Evolutionary conservation across 345 rosid species (phyloP), one percentile per base, ranked within the genome.

Genomic region (Pelargonium nanum): DNA sequence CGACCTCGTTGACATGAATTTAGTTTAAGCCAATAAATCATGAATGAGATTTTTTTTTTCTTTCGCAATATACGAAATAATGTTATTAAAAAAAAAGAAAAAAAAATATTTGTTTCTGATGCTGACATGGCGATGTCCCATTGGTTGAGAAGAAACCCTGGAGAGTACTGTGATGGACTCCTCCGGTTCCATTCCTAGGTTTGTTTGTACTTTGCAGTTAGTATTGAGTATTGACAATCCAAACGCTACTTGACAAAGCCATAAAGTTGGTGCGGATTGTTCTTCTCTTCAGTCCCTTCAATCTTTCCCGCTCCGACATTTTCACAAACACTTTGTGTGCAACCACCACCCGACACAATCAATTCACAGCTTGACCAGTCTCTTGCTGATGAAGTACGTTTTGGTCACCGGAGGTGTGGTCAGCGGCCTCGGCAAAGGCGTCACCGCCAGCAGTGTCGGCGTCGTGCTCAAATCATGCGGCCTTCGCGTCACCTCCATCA

Each of bases 361-460:
- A 12, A 40, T 40, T 12, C 48, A 40, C 48, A 40, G 16, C 1
- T 12, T 40, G 15, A 17, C n/a, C n/a, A n/a, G n/a, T n/a, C 48
- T 40, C 12, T 9, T 3, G 15, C 16, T 2, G 74, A 92, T 92
- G 96, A 92, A 92, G 87, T 92, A 85, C 79, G 96, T 92, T 26
- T 62, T 92, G 72, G 93, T 92, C 53, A 83, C 95, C 2, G 98
- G 96, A 34, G 98, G 98, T 71, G 98, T 92, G 30, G 98, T 92
- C 26, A 92, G 98, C 62, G 98, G 98, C 25, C 91, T 92, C 40
- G 98, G 98, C 62, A 92, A 92, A 68, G 98, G 98, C 73, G 98
- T 92, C 61, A 89, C 96, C 0, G 97, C 98, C 53, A 89, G 98
- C 75, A 92, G 98, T 73, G 56, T 92, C 60, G 98, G 48, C 48